Percentiles rank a stretch among this genome's conserved stretches.
phyloP scores from a whole-genome alignment of 2,329 filamentous ascomycete species.

The Anisogramma anomala region DNA sequence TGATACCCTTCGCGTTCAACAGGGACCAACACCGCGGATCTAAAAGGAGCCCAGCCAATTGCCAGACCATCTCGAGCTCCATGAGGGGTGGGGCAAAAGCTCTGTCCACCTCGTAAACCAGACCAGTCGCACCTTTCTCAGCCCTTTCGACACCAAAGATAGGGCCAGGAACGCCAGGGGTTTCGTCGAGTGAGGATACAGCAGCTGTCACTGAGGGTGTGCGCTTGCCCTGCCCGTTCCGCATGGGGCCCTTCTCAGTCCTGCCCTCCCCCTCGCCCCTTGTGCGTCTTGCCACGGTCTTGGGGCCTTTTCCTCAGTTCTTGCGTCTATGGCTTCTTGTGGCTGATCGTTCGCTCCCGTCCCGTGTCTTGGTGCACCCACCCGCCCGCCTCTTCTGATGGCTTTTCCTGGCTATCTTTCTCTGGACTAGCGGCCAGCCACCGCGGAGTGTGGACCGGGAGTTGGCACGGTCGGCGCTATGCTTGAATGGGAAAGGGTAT shows the following conservation, averaged over 20 bases:
- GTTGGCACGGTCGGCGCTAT: no score
- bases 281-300: neutral
- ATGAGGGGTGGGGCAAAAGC: no score
- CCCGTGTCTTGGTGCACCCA: neutral
- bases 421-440: neutral
- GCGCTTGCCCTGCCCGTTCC: neutral
- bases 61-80: no score
- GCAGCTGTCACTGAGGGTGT: slow-evolving; percentile 1
- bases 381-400: no score
- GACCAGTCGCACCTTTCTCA: neutral
- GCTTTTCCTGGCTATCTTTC: neutral
- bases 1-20: slow-evolving; percentile 4
- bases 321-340: neutral
- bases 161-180: slow-evolving; percentile 1
- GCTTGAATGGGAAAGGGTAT: no score
- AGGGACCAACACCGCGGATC: neutral
- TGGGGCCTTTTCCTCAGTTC: neutral
- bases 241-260: no score
- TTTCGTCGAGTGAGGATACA: neutral
- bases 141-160: neutral
- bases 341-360: neutral
- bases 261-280: neutral
- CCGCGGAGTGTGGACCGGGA: no score
- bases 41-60: no score
- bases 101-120: slow-evolving; percentile 1